phyloP scores from a whole-genome alignment of 306 rosid species.

The Pachyrhizus erosus region DNA sequence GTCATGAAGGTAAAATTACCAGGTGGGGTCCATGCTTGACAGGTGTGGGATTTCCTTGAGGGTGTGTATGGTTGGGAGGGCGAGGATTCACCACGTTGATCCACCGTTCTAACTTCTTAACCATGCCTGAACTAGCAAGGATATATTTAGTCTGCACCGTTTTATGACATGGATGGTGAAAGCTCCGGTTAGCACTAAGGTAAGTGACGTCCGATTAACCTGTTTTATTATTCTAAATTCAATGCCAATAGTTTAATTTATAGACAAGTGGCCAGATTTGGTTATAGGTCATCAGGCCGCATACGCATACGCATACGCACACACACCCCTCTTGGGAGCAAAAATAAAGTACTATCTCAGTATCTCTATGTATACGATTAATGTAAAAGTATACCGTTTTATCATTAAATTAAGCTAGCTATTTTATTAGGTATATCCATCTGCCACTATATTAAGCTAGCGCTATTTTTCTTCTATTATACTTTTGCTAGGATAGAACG shows the following conservation, averaged over 20 bases:
- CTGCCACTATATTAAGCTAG: not conserved
- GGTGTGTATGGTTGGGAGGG: slow-evolving; percentile 31
- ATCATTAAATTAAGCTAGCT: not conserved
- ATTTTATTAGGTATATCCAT: not conserved
- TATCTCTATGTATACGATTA: not conserved
- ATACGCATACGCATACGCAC: too few relatives aligned
- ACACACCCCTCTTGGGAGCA: not conserved
- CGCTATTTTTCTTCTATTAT: not conserved
- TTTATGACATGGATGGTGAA: slow-evolving; percentile 38
- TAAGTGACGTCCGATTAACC: slow-evolving; percentile 38
- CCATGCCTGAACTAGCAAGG: not conserved
- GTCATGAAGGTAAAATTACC: slow-evolving; percentile 58
- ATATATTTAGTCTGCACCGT: too few relatives aligned
- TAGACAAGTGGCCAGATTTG: slow-evolving; percentile 39
- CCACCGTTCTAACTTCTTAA: not conserved
- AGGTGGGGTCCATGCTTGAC: slow-evolving; percentile 39
- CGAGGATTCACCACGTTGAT: slow-evolving; percentile 34
- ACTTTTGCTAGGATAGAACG: not conserved
- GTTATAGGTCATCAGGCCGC: not conserved
- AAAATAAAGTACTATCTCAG: not conserved
- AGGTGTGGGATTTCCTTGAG: not conserved
- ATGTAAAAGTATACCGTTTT: not conserved
- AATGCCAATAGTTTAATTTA: not conserved
- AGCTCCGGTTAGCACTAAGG: slow-evolving; percentile 31
- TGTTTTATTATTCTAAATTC: not conserved